phyloP scores from a whole-genome alignment of 2,329 filamentous ascomycete species.

The Trichoderma aggressivum region DNA sequence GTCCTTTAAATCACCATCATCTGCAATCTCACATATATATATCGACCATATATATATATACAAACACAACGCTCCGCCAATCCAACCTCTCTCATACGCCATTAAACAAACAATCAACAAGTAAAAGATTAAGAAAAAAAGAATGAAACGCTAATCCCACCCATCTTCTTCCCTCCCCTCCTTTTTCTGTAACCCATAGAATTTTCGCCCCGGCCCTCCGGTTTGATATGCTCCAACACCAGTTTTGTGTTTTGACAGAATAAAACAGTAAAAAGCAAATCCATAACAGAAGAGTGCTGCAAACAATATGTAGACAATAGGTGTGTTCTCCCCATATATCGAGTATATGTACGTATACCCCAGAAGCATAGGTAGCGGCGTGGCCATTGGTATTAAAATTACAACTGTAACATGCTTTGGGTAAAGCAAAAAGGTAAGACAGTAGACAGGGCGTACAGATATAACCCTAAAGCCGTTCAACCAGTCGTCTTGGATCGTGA shows the following conservation, averaged over 20 bases:
- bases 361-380: neutral
- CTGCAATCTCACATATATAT: neutral
- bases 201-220: neutral
- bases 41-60: neutral
- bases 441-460: neutral
- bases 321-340: neutral
- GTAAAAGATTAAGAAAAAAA: neutral
- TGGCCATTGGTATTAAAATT: neutral
- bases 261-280: neutral
- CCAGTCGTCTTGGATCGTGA: slow-evolving; percentile 7
- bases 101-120: neutral
- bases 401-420: neutral
- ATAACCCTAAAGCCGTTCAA: neutral
- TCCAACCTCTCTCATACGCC: neutral
- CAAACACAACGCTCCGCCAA: neutral
- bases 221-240: slow-evolving; percentile 7
- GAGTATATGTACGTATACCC: neutral
- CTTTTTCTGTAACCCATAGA: slow-evolving; percentile 4
- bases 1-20: neutral
- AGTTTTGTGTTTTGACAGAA: neutral
- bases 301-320: neutral
- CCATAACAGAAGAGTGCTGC: neutral
- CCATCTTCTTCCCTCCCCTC: neutral
- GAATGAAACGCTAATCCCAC: neutral
- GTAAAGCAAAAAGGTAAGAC: neutral